Conservation (phyloP, 73 alveolate species). For the Durusdinium trenchii region DNA sequence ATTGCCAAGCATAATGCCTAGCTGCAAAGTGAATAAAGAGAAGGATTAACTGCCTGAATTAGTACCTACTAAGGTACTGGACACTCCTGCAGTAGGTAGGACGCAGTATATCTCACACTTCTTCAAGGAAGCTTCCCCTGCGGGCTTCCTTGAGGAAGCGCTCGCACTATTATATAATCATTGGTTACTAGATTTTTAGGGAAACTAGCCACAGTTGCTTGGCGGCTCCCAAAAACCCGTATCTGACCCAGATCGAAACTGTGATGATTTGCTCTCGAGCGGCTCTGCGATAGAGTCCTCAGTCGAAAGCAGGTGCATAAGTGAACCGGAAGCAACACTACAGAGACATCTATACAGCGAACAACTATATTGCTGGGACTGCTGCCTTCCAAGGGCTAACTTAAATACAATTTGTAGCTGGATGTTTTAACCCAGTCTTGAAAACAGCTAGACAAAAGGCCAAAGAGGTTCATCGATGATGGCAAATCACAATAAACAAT, state of each 20-base stretch:
- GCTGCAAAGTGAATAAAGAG: too few species aligned
- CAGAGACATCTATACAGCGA: not conserved
- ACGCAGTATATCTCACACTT: too few species aligned
- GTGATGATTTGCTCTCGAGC: not conserved
- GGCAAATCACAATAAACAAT: not conserved
- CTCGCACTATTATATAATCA: too few species aligned
- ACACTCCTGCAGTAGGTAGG: too few species aligned
- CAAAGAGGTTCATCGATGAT: not conserved
- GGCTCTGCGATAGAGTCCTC: conserved; percentile 64
- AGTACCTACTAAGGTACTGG: too few species aligned
- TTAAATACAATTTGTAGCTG: not conserved
- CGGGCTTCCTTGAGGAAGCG: too few species aligned
- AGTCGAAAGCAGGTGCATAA: not conserved
- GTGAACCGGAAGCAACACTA: not conserved
- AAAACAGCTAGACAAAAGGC: not conserved
- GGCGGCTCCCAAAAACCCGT: too few species aligned
- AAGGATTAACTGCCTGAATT: too few species aligned
- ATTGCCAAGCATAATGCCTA: too few species aligned
- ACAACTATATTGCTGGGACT: not conserved
- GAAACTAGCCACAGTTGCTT: too few species aligned
- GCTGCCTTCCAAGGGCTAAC: not conserved
- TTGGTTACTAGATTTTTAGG: too few species aligned
- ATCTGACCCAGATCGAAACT: not conserved
- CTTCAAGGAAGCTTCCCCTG: too few species aligned
- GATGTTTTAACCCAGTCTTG: not conserved